Conservation (phyloP, 768 basidiomycete genomes). For the Auriculariales sp. region DNA sequence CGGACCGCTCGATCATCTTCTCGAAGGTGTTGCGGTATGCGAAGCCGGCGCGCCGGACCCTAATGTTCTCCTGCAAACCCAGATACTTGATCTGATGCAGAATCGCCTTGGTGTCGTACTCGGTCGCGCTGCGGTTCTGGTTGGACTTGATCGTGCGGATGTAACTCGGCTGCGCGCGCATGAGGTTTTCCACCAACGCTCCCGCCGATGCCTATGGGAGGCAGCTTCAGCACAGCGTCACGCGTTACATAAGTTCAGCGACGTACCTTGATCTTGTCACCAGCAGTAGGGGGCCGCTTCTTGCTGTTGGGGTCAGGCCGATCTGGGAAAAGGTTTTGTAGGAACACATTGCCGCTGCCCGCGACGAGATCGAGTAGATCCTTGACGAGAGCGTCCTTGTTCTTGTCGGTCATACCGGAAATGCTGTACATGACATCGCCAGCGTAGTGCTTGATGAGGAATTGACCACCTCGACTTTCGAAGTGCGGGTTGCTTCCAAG, state of each 20-base stretch:
- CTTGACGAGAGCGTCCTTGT: conserved; percentile 94
- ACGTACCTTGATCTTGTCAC: conserved; percentile 88
- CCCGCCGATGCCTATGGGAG: conserved; percentile 65
- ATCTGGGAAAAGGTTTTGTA: conserved; percentile 84
- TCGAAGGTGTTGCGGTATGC: conserved; percentile 97
- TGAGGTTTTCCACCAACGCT: conserved; percentile 91
- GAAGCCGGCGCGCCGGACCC: conserved; percentile 93
- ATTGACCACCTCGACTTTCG: conserved; percentile 86
- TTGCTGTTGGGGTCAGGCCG: conserved; percentile 92
- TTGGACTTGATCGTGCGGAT: conserved; percentile 99
- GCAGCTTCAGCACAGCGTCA: not conserved
- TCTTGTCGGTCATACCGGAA: conserved; percentile 98
- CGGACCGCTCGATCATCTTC: conserved; percentile 85
- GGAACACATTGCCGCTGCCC: conserved; percentile 65
- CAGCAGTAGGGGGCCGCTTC: conserved; percentile 94
- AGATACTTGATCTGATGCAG: conserved; percentile 99
- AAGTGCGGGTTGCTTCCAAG: conserved; percentile 85
- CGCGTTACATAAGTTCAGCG: no score
- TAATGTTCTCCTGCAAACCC: conserved; percentile 94
- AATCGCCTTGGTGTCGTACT: conserved; percentile 91
- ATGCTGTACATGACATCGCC: conserved; percentile 99
- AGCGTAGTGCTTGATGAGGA: conserved; percentile 92
- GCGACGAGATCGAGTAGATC: conserved; percentile 85
- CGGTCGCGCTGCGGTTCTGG: conserved; percentile 80
- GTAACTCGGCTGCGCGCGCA: conserved; percentile 94